Evolutionary conservation across 75 land plant genomes (phyloP), one percentile per base, ranked within the genome.

Genomic region (Azolla pinnata): DNA sequence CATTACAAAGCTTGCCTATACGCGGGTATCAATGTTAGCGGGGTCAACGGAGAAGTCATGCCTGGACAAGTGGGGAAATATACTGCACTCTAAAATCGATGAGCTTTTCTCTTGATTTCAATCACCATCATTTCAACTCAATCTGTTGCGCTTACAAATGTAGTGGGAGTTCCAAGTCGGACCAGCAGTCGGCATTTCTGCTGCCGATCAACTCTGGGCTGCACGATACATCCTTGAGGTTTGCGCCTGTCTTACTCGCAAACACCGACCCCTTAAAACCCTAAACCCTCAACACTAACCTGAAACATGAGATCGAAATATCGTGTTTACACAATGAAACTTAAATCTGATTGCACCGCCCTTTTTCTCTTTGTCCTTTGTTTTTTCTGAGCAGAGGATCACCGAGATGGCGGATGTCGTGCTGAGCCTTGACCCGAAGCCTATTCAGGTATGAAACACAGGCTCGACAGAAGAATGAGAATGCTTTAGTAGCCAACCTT

Each of bases 131-230:
- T 38, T 38, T 38, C 12, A 8, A 14, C 14, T 38, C 42, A 38
- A 38, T 38, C 7, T 7, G 42, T 8, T 8, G 42, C 14, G 42
- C 14, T 38, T 38, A 8, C 42, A 38, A 8, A 14, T 67, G 16
- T 65, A 86, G 80, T 86, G 85, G 90, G 85, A 86, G 59, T 86
- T 79, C 54, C 90, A 86, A 82, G 90, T 85, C n/a, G 89, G 85
- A 14, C 90, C 90, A 46, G 35, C 78, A 27, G 75, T 79, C 24
- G 85, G 83, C 0, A 75, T 86, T 34, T 71, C 80, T 35, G 78
- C 85, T 56, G 85, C 51, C 29, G 90, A 81, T 63, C 66, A 82
- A 42, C 45, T 86, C 12, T 79, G 80, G 90, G 60, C 58, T 50
- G 75, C 85, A 27, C 70, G 80, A 16, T 79, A 86, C 65, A 68